A percentile compares a stretch with the other conserved stretches of the same genome.
Evolutionary conservation across 129 eudicot genomes (phyloP).

Genomic region (Lactuca sativa): DNA sequence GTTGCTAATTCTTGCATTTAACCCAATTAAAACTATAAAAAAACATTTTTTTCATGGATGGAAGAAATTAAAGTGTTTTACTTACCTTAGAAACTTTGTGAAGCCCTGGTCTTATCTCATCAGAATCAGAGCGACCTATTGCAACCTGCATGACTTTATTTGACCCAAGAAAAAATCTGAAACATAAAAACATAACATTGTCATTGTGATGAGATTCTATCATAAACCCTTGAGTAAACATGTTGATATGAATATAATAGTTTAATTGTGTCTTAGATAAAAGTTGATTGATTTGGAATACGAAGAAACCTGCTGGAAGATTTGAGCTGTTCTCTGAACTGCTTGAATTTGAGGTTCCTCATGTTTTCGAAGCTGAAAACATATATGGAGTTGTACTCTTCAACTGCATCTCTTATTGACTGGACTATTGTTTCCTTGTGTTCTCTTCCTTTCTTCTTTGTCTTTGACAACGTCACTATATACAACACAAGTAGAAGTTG

Average conservation of each 20-base stretch:
- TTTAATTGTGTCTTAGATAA: not conserved
- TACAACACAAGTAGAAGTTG: not conserved
- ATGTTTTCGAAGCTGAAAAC: constrained; percentile 88
- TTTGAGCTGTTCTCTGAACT: constrained; percentile 81
- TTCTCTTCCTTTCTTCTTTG: constrained; percentile 96
- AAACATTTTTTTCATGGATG: not conserved
- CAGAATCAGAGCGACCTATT: constrained; percentile 73
- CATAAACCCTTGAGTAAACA: not conserved
- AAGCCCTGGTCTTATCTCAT: constrained; percentile 72
- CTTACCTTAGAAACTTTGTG: constrained; percentile 77
- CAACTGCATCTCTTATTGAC: constrained; percentile 75
- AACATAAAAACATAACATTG: not conserved
- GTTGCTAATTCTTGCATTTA: not conserved
- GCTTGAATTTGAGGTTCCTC: constrained; percentile 96
- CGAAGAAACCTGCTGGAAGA: constrained; percentile 63
- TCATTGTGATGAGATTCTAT: no score
- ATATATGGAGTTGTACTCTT: constrained; percentile 59
- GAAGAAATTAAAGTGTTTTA: not conserved
- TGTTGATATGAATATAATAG: not conserved
- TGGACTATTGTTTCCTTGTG: constrained; percentile 79
- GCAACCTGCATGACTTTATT: constrained; percentile 98
- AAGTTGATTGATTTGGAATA: not conserved
- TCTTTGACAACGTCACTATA: constrained; percentile 92
- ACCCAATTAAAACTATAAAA: no score
- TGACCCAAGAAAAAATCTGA: constrained; percentile 89